Base-by-base conservation (phyloP, 2,329 filamentous ascomycete genomes). In the Diaporthe ampelina region DNA sequence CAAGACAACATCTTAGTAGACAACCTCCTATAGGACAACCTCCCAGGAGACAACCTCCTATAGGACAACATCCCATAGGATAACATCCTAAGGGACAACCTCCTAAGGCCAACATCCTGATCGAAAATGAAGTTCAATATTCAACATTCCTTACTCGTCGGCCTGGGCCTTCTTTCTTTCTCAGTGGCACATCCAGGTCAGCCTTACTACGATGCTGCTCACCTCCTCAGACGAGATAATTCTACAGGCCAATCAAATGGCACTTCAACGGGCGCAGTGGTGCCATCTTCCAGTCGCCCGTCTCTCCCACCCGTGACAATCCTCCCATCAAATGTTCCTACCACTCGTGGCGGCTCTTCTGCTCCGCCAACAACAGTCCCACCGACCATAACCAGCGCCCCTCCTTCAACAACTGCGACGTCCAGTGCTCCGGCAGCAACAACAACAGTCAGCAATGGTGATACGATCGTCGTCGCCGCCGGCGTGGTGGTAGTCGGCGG, bases 121-220 rank as follows among this genome's bases (percentile, higher is more conserved):
- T 67, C 21, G 29, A 67, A 67, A 67, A 67, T 67, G 63, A 67
- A 52, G 45, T 67, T 67, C 63, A 67, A 52, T 52, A 7, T 26
- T 4, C 63, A 67, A 52, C 45, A 37, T 13, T 67, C 29, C 19
- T 67, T 67, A 37, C 29, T 67, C 8, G 45, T 67, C 45, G 50
- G 45, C 45, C 17, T 67, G 21, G 19, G 45, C 45, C 45, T 67
- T 17, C 43, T 52, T 67, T 52, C 63, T 29, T 37, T 52, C 21
- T 26, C 63, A 19, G 63, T 50, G 9, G 63, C 63, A 17, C 63
- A 32, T 9, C 45, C 63, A 15, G 63, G 45, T 9, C 21, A 52
- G 45, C 63, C 45, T 35, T 21, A 67, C 26, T 52, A 67, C 10
- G 45, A 67, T 24, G 45, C 63, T 52, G 63, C 63, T n/a, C 63